Evolutionary conservation across 768 basidiomycete species (phyloP).

Genomic region (Suillus fuscotomentosus): DNA sequence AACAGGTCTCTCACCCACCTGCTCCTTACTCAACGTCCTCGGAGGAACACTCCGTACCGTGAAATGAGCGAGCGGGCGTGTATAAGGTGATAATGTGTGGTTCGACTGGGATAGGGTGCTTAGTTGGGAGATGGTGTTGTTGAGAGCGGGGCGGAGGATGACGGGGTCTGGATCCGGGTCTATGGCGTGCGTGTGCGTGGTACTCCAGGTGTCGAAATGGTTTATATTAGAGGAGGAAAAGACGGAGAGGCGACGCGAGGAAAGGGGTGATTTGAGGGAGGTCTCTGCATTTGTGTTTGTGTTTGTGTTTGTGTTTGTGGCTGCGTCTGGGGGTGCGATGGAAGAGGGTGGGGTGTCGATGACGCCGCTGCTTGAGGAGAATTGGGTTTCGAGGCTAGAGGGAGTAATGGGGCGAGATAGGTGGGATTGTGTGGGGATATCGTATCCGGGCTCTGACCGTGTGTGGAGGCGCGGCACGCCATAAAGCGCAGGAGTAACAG

Average conservation of each 20-base stretch:
- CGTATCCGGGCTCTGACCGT: conserved; percentile 18
- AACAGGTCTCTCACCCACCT: conserved; percentile 46
- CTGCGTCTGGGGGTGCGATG: conserved; percentile 16
- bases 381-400: conserved; percentile 50
- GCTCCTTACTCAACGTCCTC: conserved; percentile 35
- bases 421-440: conserved; percentile 21
- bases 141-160: conserved; percentile 65
- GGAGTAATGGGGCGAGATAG: conserved; percentile 43
- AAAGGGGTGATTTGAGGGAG: conserved; percentile 16
- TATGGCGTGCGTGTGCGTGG: conserved; percentile 32
- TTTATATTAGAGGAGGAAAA: conserved; percentile 29
- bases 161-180: conserved; percentile 45
- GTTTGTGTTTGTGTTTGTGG: not conserved
- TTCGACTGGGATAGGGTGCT: conserved; percentile 86
- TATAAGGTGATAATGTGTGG: conserved; percentile 94
- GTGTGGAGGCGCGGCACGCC: conserved; percentile 8
- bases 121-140: conserved; percentile 80
- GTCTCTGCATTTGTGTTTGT: conserved; percentile 11
- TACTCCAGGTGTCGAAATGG: conserved; percentile 30
- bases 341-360: conserved; percentile 45
- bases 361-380: conserved; percentile 42
- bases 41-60: conserved; percentile 89
- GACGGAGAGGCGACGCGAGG: conserved; percentile 31
- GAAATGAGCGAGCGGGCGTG: conserved; percentile 86
- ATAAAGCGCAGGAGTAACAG: conserved; percentile 6